A percentile compares a stretch with the other conserved stretches of the same genome.
Evolutionary conservation across 1,139 yeast species (phyloP).

Genomic region (Suhomyces bolitotheri): DNA sequence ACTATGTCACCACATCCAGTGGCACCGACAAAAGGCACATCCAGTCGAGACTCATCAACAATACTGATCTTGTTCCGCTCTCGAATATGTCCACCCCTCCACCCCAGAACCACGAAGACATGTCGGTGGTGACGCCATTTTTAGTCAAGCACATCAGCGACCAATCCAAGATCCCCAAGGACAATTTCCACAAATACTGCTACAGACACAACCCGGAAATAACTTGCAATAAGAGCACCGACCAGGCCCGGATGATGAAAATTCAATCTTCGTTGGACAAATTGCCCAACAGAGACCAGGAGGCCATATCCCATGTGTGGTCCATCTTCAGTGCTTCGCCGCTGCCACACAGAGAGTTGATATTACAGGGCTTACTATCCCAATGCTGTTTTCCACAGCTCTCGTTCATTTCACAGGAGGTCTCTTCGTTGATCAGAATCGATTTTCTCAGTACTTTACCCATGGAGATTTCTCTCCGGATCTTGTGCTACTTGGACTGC

Average conservation of each 20-base stretch:
- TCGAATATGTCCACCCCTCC: constrained; percentile 6
- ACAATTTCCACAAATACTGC: constrained; percentile 67
- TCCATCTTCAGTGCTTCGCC: constrained; percentile 75
- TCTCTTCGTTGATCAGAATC: constrained; percentile 75
- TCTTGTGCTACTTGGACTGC: constrained; percentile 87
- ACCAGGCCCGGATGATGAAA: constrained; percentile 61
- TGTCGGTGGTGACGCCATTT: constrained; percentile 49
- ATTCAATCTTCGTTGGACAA: constrained; percentile 61
- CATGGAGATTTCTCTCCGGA: constrained; percentile 77
- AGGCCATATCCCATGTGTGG: constrained; percentile 77
- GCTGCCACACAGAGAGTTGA: constrained; percentile 64
- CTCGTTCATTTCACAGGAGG: constrained; percentile 78
- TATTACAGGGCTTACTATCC: constrained; percentile 77
- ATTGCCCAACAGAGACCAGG: constrained; percentile 62
- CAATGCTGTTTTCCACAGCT: constrained; percentile 96
- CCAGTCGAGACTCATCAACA: constrained; percentile 8
- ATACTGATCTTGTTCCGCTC: constrained; percentile 6
- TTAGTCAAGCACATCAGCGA: constrained; percentile 47
- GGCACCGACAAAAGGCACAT: neutral
- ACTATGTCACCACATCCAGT: constrained; percentile 9
- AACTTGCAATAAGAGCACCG: constrained; percentile 68
- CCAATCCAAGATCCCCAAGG: constrained; percentile 44
- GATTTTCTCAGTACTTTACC: constrained; percentile 88
- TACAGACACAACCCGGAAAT: constrained; percentile 91
- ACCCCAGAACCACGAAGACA: constrained; percentile 13